Evolutionary conservation across 75 land plant species (phyloP), one percentile per base, ranked within the genome.

Genomic region (Gnetum montanum): DNA sequence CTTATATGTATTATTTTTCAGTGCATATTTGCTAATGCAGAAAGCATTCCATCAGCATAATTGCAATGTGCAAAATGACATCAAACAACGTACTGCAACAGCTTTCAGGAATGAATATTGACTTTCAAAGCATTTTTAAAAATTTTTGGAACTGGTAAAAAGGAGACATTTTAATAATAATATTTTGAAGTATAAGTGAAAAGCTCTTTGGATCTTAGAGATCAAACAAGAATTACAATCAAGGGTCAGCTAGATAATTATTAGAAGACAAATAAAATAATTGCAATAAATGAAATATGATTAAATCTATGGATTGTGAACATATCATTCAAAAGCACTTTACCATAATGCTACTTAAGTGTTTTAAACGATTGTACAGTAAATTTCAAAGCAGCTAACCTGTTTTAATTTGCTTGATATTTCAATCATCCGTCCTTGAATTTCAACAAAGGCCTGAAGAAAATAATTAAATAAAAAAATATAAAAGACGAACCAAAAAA

Each of bases 371-470:
- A 37, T 41, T 46, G 12, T 8, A 24, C 48, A 38, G 12, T 4
- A 27, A 36, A 55, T 24, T 3, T 1, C 8, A 8, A 43, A 22
- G 13, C 6, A 24, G 2, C 33, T 28, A 18, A 80, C 84, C 84
- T 80, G 84, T 62, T 80, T 80, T 26, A 80, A 40, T 44, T 80
- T 80, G 34, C 67, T 61, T 0, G 80, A 68, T 3, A 76, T 65
- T 31, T 80, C 84, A 34, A 80, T 66, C 71, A 80, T 60, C 45
- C 76, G 70, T 7, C 70, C 72, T 51, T 80, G 84, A 19, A 80
- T 65, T 72, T 80, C 84, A 37, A 80, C 58, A 54, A 80, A 76
- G 16, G 84, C 81, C 84, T 80, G 57, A 4, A 60, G 3, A 34
- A 62, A 20, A 7, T 15, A 7, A 18, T 11, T 44, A n/a, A 59